Evolutionary conservation across 2,329 filamentous ascomycete genomes (phyloP), one percentile per base, ranked within the genome.

Genomic region (Alternaria atra): DNA sequence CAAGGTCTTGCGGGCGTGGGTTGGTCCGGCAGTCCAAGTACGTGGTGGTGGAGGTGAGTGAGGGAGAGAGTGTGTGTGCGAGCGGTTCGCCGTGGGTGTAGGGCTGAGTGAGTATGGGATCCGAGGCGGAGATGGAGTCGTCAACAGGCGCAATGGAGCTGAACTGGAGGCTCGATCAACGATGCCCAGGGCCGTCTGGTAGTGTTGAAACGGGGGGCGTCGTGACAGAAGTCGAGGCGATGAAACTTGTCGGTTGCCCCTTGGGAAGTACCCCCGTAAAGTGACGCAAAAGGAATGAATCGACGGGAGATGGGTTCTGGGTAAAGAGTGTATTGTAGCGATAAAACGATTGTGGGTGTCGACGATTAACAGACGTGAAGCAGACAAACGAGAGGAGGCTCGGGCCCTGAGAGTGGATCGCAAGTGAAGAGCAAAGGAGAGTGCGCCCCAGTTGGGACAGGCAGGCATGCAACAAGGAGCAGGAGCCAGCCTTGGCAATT

Each of bases 151-250:
- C 32, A 47, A 40, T 56, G 52, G 39, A 53, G 47, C 52, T 44
- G 48, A 35, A 52, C 60, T 56, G 52, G 37, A 63, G 60, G 52
- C 56, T 60, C 58, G 58, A 29, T 60, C 58, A 58, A 60, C 58
- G 53, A 60, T 51, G 58, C 58, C 58, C 53, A 52, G 47, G 27
- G 53, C 47, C 47, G 39, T 60, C 48, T 48, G 30, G 20, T 52
- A 47, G 29, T 43, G 58, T 60, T 72, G 76, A 78, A 79, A 79
- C 76, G 67, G 73, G 68, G 69, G 65, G 75, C 65, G 76, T 76
- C 73, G 73, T 74, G 73, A 68, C 53, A 60, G 52, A 55, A 60
- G 46, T 52, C 53, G 42, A 52, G 54, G 32, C 30, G 53, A 50
- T 60, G 58, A 60, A 60, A 68, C 58, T 66, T 69, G 59, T 60